Percentiles rank a stretch among this genome's conserved stretches.
Conservation (phyloP, 2,329 filamentous ascomycete species). For the Incumbomyces lentus region DNA sequence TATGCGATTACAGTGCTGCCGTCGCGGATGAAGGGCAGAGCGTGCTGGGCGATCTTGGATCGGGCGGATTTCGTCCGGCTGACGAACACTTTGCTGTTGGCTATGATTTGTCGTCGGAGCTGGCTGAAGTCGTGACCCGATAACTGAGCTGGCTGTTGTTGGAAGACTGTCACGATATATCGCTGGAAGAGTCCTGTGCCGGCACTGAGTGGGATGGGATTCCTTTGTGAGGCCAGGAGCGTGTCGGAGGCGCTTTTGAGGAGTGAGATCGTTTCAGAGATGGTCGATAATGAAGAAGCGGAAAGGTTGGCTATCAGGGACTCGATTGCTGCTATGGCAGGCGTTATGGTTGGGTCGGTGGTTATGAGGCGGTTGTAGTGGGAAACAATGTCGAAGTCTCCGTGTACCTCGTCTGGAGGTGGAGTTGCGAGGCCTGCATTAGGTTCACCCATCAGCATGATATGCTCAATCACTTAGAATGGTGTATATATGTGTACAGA, state of each 20-base stretch:
- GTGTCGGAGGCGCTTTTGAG: slow-evolving; percentile 66
- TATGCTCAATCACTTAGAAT: no score
- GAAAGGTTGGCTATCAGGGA: slow-evolving; percentile 78
- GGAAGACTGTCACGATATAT: slow-evolving; percentile 69
- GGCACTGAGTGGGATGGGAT: slow-evolving; percentile 84
- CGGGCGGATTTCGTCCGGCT: slow-evolving; percentile 66
- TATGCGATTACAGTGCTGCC: slow-evolving; percentile 79
- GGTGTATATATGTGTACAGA: no score
- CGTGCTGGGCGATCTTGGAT: slow-evolving; percentile 70
- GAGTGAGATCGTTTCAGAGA: slow-evolving; percentile 85
- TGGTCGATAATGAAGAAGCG: slow-evolving; percentile 68
- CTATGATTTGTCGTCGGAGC: slow-evolving; percentile 71
- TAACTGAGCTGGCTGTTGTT: slow-evolving; percentile 39
- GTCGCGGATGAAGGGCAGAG: slow-evolving; percentile 67
- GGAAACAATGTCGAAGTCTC: slow-evolving; percentile 44
- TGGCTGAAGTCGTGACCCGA: slow-evolving; percentile 62
- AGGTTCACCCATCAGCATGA: not conserved
- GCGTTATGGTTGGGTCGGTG: slow-evolving; percentile 75
- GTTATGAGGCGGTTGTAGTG: slow-evolving; percentile 55
- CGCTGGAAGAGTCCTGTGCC: slow-evolving; percentile 93
- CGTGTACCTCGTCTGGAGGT: slow-evolving; percentile 10
- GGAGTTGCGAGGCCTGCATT: slow-evolving; percentile 4
- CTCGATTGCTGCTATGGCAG: slow-evolving; percentile 91
- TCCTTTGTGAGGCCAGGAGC: slow-evolving; percentile 68
- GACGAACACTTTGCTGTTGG: slow-evolving; percentile 79